These are phyloP conservation scores for Parascedosporium putredinis DNA, from an alignment of 2,329 filamentous ascomycete genomes.

Conservation along the genomic window DNA sequence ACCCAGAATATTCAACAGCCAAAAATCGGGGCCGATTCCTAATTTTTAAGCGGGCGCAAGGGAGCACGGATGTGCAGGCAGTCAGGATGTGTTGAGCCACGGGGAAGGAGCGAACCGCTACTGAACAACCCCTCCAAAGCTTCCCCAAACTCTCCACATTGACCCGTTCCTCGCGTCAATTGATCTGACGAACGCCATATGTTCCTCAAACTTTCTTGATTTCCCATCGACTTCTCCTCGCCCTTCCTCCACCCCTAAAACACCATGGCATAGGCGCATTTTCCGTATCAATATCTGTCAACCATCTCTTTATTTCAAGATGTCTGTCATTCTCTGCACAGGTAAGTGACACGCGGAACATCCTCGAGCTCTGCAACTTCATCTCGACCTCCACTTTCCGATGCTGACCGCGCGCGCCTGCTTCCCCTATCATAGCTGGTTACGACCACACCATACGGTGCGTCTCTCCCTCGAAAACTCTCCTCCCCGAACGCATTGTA, in stretches of 20 bases:
- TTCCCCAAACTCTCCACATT: too few species aligned
- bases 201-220: not conserved
- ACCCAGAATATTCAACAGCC: too few species aligned
- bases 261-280: not conserved
- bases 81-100: not conserved
- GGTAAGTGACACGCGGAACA: conserved; percentile 28
- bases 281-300: not conserved
- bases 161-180: too few species aligned
- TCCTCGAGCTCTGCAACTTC: not conserved
- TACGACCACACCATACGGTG: conserved; percentile 56
- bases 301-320: conserved; percentile 15
- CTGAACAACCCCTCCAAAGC: not conserved
- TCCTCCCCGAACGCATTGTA: too few species aligned
- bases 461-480: conserved; percentile 9
- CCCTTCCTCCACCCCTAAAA: not conserved
- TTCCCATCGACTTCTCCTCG: not conserved
- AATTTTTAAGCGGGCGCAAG: too few species aligned
- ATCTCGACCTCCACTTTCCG: conserved; percentile 4
- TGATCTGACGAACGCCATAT: too few species aligned
- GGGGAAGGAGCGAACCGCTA: not conserved
- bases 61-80: too few species aligned
- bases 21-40: too few species aligned
- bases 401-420: conserved; percentile 4
- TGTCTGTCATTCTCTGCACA: conserved; percentile 55
- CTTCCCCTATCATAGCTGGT: conserved; percentile 40